Percentiles rank a stretch among this genome's conserved stretches.
Evolutionary conservation across 202 grass and related monocot species (phyloP).

Genomic region (Panicum hallii): DNA sequence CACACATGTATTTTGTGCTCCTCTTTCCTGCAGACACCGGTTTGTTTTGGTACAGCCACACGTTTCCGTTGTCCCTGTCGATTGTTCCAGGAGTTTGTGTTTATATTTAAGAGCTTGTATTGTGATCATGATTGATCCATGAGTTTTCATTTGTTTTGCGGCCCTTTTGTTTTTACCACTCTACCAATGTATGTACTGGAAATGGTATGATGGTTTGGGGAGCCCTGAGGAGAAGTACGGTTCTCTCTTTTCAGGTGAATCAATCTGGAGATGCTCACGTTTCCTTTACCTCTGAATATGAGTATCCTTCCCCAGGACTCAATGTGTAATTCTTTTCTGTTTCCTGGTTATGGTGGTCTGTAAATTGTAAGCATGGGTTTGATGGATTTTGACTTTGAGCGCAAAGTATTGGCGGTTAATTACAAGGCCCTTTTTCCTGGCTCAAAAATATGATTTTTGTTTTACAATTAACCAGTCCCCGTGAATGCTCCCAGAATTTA

Average conservation of each 20-base stretch:
- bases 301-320: conserved; percentile 39
- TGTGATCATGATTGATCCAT: conserved; percentile 7
- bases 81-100: conserved; percentile 32
- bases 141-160: conserved; percentile 5
- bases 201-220: conserved; percentile 22
- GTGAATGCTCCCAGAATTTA: not conserved
- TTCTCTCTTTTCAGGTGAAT: conserved; percentile 26
- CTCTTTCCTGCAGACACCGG: conserved; percentile 33
- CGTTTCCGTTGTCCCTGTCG: conserved; percentile 10
- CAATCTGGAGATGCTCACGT: conserved; percentile 34
- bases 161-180: not conserved
- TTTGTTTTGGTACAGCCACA: conserved; percentile 39
- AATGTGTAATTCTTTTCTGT: conserved; percentile 33
- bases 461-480: not conserved
- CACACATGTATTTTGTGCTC: conserved; percentile 18
- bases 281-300: conserved; percentile 8
- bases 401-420: conserved; percentile 27
- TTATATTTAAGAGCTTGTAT: conserved; percentile 23
- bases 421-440: not conserved
- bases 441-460: not conserved
- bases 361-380: conserved; percentile 47
- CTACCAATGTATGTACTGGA: conserved; percentile 3
- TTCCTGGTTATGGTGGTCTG: conserved; percentile 37
- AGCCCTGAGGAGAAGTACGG: conserved; percentile 10
- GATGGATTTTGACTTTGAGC: conserved; percentile 43